Evolutionary conservation across 1,284 basidiomycete genomes (phyloP), one percentile per base, ranked within the genome.

Genomic region (Leccinum discolor): DNA sequence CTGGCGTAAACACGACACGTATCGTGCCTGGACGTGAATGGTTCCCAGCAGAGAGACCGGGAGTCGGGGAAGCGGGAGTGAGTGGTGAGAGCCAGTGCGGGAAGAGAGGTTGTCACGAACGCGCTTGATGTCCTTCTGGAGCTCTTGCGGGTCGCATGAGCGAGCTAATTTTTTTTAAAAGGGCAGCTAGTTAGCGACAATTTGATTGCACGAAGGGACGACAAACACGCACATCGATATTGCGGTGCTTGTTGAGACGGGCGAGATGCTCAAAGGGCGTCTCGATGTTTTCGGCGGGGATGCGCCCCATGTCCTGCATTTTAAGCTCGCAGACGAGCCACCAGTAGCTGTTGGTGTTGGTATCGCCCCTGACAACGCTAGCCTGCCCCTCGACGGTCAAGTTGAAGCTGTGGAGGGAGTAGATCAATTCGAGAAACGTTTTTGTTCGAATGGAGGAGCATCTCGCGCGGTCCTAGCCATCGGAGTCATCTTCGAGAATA

Each of bases 231-330:
- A 97, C 92, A 77, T 99, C 97, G 65, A 99, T 93, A 78, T 99
- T 99, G 44, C 96, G 87, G 77, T 98, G 96, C 78, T 99, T 99
- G 83, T 99, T 99, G 65, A 99, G 84, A 66, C 97, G 84, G 0
- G 97, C 97, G 23, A 99, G 86, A 59, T 97, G 87, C 78, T 99
- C 97, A 73, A 96, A 98, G 0, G 97, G 98, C 0, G 98, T 99
- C 79, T 99, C 98, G 73, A 99, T 98, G 78, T 99, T 99, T 81
- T 99, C 97, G 0, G 97, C 97, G 16, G 97, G 97, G 21, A 21
- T 21, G 21, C 21, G 21, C 21, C 21, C 21, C 21, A 23, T 23
- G 74, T 98, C 96, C 79, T 99, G 95, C 3, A 94, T 98, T 83
- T 96, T 99, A 72, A 98, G 87, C 5, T 98, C 96, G 63, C 95